Base-by-base conservation (phyloP, 805 yeast species). In the Ogataea allantospora region DNA sequence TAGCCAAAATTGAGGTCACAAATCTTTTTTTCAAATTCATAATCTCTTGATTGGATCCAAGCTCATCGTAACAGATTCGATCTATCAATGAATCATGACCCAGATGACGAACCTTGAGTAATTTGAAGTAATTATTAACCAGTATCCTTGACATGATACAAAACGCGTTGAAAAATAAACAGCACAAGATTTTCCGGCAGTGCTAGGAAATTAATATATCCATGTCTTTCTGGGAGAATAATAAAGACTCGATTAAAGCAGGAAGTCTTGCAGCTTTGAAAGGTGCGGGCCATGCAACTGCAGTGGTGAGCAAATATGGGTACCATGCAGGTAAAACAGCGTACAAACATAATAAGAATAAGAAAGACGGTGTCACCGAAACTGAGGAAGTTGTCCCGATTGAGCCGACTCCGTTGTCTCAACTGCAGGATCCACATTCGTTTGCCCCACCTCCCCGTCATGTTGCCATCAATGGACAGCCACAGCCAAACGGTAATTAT, bases 271-370 rank as follows among this genome's bases (percentile, higher is more conserved):
- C 77, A 15, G 69, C 77, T 0, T 65, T 65, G 33, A 68, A 65
- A 41, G 80, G 78, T 5, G 68, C 75, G 16, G 80, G 78, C 6
- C 62, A 53, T 31, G 81, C 78, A 3, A 63, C 77, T 3, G 70
- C 59, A 13, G 68, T 75, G 0, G 63, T 73, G 1, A 62, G 71
- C 3, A 71, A 72, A 43, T 76, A 75, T n/a, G 66, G 67, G 1
- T 63, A 60, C 30, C 44, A 50, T 17, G 66, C 65, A n/a, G 79
- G 78, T 0, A 63, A 67, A 45, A 57, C 58, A 7, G 73, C 80
- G 2, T 75, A 74, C 52, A 73, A 73, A 44, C 70, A 70, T 34
- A 61, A 62, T 52, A 73, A 73, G 44, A 70, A 70, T 34, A 61
- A 62, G 46, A 48, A 50, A 16, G 23, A 7, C 4, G 8, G 23